A percentile compares a stretch with the other conserved stretches of the same genome.
Evolutionary conservation across 495 filamentous ascomycete genomes (phyloP).

Genomic region (Podospora appendiculata): DNA sequence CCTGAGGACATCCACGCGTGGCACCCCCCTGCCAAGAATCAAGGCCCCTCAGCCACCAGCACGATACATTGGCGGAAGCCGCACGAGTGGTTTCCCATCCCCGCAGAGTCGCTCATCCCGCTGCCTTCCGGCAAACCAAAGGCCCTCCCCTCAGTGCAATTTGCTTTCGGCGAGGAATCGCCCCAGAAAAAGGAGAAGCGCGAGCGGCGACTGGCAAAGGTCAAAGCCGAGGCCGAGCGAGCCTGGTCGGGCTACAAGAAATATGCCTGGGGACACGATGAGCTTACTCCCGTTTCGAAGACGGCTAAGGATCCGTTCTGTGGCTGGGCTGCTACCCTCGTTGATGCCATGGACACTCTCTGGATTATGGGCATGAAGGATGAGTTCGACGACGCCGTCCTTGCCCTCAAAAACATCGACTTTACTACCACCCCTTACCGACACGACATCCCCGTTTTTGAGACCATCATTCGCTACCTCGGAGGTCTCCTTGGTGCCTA

Average conservation of each 20-base stretch:
- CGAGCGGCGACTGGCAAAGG: conserved; percentile 53
- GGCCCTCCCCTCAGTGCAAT: conserved; percentile 69
- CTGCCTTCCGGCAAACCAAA: conserved; percentile 66
- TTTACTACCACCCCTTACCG: conserved; percentile 67
- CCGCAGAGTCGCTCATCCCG: conserved; percentile 57
- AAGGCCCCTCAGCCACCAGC: conserved; percentile 11
- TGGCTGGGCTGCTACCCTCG: conserved; percentile 90
- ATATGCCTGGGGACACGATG: conserved; percentile 79
- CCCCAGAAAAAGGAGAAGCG: conserved; percentile 52
- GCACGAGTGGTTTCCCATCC: conserved; percentile 67
- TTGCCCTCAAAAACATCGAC: conserved; percentile 72
- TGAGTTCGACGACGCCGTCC: conserved; percentile 81
- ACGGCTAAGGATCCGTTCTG: conserved; percentile 69
- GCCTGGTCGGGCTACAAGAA: conserved; percentile 79
- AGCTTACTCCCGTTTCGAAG: conserved; percentile 64
- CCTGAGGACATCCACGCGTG: not conserved
- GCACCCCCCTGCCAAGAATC: not conserved
- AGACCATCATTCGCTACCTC: conserved; percentile 82
- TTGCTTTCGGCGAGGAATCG: conserved; percentile 57
- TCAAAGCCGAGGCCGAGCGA: conserved; percentile 69
- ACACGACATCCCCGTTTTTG: conserved; percentile 67
- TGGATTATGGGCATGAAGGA: conserved; percentile 93
- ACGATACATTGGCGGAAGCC: conserved; percentile 61
- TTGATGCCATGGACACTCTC: conserved; percentile 87
- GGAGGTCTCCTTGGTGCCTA: conserved; percentile 79